Base-by-base conservation (phyloP, 1,284 basidiomycete species). In the Tylopilus orsonianus region DNA sequence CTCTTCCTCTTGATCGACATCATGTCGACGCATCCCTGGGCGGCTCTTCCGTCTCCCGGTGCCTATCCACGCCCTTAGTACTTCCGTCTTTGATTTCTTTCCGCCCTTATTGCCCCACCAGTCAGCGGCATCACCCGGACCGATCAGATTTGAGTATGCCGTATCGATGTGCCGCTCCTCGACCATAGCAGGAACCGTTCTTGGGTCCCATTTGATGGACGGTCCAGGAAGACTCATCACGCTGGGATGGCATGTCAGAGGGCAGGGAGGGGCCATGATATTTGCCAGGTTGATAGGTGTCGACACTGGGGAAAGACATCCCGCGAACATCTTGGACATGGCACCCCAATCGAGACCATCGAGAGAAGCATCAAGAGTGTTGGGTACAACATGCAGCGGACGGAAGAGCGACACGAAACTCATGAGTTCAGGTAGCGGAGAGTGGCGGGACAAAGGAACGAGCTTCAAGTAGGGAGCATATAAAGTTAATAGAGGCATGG, bases 381-480 rank as follows among this genome's bases (percentile, higher is more conserved):
- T 95, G 0, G 92, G 93, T 2, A 90, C 78, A 2, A 96, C 67
- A 2, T 78, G 72, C 18, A 70, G 74, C 0, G 93, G 93, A 19
- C 77, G 78, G 67, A 97, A 96, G 9, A 93, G 71, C 0, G 77
- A 70, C 12, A 95, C 90, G 42, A 97, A 87, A 3, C 73, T 69
- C 53, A 83, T 83, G 1, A 97, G 76, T 62, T 97, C 94, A 0
- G 90, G 88, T 1, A 95, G 76, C 0, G 88, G 77, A 0, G 92
- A 94, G 60, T 97, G 94, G 0, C 94, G 81, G 4, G 84, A 82
- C 1, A 96, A 72, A 0, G 93, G 90, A 0, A 91, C 84, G 4
- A 90, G 76, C 92, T 94, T 48, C 8, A 22, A 16, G 20, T 33
- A 6, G 16, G 19, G 22, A 6, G 29, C n/a, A 40, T 33, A 36